Evolutionary conservation across 306 rosid species (phyloP).

Genomic region (Dalbergia cultrata): DNA sequence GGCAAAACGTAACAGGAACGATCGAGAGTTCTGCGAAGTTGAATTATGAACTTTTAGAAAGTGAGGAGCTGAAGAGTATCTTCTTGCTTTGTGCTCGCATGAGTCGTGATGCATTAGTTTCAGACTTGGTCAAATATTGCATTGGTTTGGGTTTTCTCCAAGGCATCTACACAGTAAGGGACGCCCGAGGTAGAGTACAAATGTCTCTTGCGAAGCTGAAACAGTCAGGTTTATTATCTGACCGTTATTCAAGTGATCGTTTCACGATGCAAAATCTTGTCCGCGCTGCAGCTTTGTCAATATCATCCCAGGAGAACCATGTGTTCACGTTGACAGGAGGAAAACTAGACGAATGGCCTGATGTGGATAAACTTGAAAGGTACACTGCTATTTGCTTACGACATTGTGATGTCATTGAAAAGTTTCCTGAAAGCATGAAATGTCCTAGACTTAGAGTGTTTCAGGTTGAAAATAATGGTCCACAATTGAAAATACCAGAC

Average conservation of each 20-base stretch:
- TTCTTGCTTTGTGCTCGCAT: conserved; percentile 49
- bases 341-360: conserved; percentile 31
- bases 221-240: conserved; percentile 24
- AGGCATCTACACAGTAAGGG: conserved; percentile 9
- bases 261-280: conserved; percentile 39
- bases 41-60: conserved; percentile 43
- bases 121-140: conserved; percentile 36
- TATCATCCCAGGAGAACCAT: neutral
- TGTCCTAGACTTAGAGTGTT: conserved; percentile 16
- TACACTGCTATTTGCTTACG: conserved; percentile 19
- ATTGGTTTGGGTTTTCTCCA: conserved; percentile 45
- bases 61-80: conserved; percentile 29
- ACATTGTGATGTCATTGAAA: neutral
- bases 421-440: neutral
- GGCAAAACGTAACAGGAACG: neutral
- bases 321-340: neutral
- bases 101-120: neutral
- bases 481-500: neutral
- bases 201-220: neutral
- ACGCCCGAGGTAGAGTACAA: neutral
- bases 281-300: neutral
- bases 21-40: conserved; percentile 30
- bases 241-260: conserved; percentile 25
- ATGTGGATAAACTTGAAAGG: conserved; percentile 7
- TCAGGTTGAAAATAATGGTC: neutral